Conservation (phyloP, 108 stramenopile species). For the Cyclostephanos invisitatus region DNA sequence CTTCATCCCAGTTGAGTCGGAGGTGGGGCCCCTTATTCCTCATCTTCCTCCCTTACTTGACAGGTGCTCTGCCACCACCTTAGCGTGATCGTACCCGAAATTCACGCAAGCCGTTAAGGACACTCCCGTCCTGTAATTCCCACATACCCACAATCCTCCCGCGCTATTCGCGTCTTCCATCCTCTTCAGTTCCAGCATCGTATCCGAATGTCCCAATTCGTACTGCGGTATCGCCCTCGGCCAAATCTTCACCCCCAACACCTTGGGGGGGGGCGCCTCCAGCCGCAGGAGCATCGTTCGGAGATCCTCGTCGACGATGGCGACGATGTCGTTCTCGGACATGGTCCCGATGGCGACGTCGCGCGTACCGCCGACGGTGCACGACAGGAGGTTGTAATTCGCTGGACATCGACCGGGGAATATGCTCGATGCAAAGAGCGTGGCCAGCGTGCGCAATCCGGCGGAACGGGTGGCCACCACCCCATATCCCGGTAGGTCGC, state of each 20-base stretch:
- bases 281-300: constrained; percentile 79
- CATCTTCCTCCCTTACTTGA: constrained; percentile 20
- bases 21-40: not conserved
- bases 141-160: constrained; percentile 84
- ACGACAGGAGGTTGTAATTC: constrained; percentile 89
- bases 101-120: constrained; percentile 95
- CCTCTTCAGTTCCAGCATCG: constrained; percentile 63
- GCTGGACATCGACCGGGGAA: constrained; percentile 92
- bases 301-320: constrained; percentile 86
- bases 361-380: constrained; percentile 95
- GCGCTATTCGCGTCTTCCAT: constrained; percentile 46
- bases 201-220: constrained; percentile 76
- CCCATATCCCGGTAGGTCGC: constrained; percentile 90
- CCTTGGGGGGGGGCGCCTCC: constrained; percentile 82
- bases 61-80: constrained; percentile 67
- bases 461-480: constrained; percentile 86
- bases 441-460: constrained; percentile 90
- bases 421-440: constrained; percentile 91
- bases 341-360: constrained; percentile 87
- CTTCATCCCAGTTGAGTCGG: not conserved
- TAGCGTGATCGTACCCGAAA: constrained; percentile 90
- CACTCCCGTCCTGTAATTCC: constrained; percentile 94
- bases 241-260: constrained; percentile 89
- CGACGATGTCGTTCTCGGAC: constrained; percentile 83
- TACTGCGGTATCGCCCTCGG: constrained; percentile 95